phyloP scores from a whole-genome alignment of 805 yeast species.

The Diddensiella transvaalensis region DNA sequence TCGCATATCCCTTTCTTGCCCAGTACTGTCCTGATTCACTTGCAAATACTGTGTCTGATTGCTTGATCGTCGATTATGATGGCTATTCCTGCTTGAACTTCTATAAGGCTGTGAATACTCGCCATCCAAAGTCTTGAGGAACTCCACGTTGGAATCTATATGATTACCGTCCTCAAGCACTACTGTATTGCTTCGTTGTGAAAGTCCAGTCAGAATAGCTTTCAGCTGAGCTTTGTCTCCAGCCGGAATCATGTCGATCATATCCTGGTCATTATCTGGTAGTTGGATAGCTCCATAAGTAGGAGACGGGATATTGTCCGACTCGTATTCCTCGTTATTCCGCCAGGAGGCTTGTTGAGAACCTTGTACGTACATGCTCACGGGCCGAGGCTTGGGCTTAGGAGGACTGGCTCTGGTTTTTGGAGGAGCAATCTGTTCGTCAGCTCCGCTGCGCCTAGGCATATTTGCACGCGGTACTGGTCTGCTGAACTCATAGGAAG shows the following conservation, averaged over 20 bases:
- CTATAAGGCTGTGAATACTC: conserved; percentile 20
- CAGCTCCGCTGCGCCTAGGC: not conserved
- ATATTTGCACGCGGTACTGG: no score
- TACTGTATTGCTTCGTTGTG: conserved; percentile 33
- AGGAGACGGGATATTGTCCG: not conserved
- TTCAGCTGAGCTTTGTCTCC: conserved; percentile 30
- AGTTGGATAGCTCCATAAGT: not conserved
- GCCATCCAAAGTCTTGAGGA: conserved; percentile 31
- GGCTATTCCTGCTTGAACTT: conserved; percentile 13
- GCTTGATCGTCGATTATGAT: conserved; percentile 4
- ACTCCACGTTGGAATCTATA: conserved; percentile 36
- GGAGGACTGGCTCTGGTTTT: conserved; percentile 6
- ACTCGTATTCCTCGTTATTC: not conserved
- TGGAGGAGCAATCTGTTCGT: not conserved
- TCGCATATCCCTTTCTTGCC: conserved; percentile 8
- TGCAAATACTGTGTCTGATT: conserved; percentile 1
- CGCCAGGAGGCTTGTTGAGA: not conserved
- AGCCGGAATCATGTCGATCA: conserved; percentile 13
- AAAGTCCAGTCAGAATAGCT: conserved; percentile 34
- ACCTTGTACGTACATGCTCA: conserved; percentile 9
- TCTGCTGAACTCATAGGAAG: conserved; percentile 6
- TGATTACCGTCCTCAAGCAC: conserved; percentile 30
- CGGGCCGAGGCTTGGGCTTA: conserved; percentile 10
- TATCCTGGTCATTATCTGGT: not conserved
- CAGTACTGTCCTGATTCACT: conserved; percentile 3